Evolutionary conservation across 345 rosid species (phyloP), one percentile per base, ranked within the genome.

Genomic region (Turritis glabra): DNA sequence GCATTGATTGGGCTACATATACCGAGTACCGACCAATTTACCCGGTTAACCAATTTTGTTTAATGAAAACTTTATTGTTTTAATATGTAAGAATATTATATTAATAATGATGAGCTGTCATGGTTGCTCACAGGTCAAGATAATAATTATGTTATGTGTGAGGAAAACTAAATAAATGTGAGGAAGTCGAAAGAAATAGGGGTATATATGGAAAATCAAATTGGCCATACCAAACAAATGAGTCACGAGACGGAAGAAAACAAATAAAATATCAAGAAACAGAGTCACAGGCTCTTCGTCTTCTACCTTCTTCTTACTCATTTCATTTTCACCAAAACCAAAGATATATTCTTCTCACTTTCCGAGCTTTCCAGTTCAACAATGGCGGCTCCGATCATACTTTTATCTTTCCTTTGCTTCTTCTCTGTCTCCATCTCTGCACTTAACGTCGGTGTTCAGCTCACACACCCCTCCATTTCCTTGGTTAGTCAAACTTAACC

Each of bases 401-500:
- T 15, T 37, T 64, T 62, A 58, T 23, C 80, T 58, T 37, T 33
- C 74, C 26, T 76, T 51, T 43, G 69, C 69, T 21, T 76, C 15
- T 70, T 72, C 43, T 75, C 67, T 58, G 22, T 80, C 68, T 48
- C 86, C 14, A 81, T 80, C 44, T 61, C 67, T 7, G 86, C 87
- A 7, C 94, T 93, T 69, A 88, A 88, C 84, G 54, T 93, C 55
- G 96, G 97, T 19, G 80, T 89, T 57, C 96, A 89, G 74, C 32
- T 84, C 29, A 35, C 81, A 7, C 72, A 79, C 82, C 72, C 89
- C 9, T 33, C 83, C 3, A n/a, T 91, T 26, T 56, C 87, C 37
- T 56, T 91, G 86, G 96, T 88, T 19, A 47, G 87, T 76, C 17
- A 53, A 14, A 0, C 11, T 53, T 6, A 23, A 14, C 58, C 33